Conservation (phyloP, 2,329 filamentous ascomycete species). For the Diaporthe capsici region DNA sequence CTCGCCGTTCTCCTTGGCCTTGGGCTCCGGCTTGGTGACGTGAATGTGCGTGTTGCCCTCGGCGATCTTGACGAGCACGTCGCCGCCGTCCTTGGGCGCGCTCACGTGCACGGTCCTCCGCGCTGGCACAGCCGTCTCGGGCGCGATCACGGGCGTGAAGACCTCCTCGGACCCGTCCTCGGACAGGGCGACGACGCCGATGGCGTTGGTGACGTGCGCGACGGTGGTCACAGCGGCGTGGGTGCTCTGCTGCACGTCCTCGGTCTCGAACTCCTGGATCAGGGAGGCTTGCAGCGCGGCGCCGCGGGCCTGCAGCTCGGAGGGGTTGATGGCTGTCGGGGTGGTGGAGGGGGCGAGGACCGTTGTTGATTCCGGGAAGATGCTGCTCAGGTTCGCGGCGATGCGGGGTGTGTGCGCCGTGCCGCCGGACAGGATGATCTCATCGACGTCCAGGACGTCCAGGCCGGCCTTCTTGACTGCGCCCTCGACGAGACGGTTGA, state of each 20-base stretch:
- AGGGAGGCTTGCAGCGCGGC: slow-evolving; percentile 96
- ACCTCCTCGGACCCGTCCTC: slow-evolving; percentile 72
- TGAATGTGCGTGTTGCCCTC: slow-evolving; percentile 95
- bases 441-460: slow-evolving; percentile 92
- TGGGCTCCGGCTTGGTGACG: slow-evolving; percentile 88
- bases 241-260: slow-evolving; percentile 95
- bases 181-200: slow-evolving; percentile 83
- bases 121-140: slow-evolving; percentile 91
- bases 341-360: slow-evolving; percentile 88
- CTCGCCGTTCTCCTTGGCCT: slow-evolving; percentile 73
- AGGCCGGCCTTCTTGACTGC: slow-evolving; percentile 93
- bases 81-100: slow-evolving; percentile 84
- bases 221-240: slow-evolving; percentile 96
- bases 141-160: slow-evolving; percentile 85
- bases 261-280: slow-evolving; percentile 92
- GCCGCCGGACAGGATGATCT: slow-evolving; percentile 94
- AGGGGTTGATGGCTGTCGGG: slow-evolving; percentile 88
- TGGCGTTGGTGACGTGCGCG: slow-evolving; percentile 88
- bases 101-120: slow-evolving; percentile 85
- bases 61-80: slow-evolving; percentile 88
- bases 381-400: slow-evolving; percentile 80
- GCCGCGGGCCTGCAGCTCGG: slow-evolving; percentile 88
- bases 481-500: slow-evolving; percentile 87
- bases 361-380: slow-evolving; percentile 85
- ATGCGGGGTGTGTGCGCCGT: slow-evolving; percentile 95